Base-by-base conservation (phyloP, 2,329 filamentous ascomycete species). In the Exophiala viscosa region DNA sequence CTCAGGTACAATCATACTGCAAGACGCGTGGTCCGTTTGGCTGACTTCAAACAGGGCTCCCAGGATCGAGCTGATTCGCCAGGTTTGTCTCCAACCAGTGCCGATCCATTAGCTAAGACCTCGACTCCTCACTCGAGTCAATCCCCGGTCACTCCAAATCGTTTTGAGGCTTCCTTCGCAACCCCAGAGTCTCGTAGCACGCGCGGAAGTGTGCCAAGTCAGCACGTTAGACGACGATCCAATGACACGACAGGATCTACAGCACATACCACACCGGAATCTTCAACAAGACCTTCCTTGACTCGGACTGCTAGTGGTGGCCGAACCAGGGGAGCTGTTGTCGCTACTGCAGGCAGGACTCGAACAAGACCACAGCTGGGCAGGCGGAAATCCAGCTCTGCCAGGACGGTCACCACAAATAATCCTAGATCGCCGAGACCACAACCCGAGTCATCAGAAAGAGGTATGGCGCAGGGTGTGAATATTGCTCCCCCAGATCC, bases 301-400 rank as follows among this genome's bases (percentile, higher is more conserved):
- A 54, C 39, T 28, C 51, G 54, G 44, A 49, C 55, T 34, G 45
- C 53, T 50, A 59, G 58, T 34, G 47, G 48, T 23, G 52, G 58
- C 34, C 54, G 49, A 18, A 36, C 45, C 18, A 53, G 53, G 33
- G 32, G 33, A 23, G 32, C 50, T 11, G 41, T 56, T 11, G 18
- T 52, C 28, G 48, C 45, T 17, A 46, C 48, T 6, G 42, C 50
- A 32, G 58, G 54, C 14, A 60, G 58, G 45, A 38, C 54, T 10
- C 52, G 59, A 48, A 44, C 52, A 18, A 36, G 57, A 35, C 52
- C 57, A 20, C 44, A 44, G 14, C 31, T 60, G 4, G 18, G 49
- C n/a, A 46, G 54, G 32, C 53, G 57, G 35, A 60, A 57, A 44
- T 58, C 57, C 15, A 58, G 59, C 34, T 50, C 52, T 18, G 45